phyloP scores from a whole-genome alignment of 805 yeast species.

The Saccharomycopsis sp. region DNA sequence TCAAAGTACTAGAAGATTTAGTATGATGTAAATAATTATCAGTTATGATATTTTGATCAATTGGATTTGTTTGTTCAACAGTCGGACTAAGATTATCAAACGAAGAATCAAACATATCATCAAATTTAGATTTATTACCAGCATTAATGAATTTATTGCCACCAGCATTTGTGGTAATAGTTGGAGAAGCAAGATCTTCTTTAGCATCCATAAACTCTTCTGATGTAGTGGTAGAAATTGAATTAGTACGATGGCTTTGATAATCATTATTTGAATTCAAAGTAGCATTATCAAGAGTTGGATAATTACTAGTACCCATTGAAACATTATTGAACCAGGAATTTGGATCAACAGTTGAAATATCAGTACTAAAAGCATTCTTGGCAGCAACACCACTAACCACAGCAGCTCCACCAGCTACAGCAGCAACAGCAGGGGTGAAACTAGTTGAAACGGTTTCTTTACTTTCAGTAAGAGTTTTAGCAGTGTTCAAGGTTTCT shows the following conservation, averaged over 20 bases:
- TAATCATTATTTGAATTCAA: neutral
- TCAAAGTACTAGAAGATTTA: neutral
- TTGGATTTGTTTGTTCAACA: slow-evolving; percentile 18
- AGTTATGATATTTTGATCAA: neutral
- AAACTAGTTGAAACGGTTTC: neutral
- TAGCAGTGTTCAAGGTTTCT: too few relatives aligned
- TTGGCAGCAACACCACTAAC: neutral
- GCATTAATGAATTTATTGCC: neutral
- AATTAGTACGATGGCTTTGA: slow-evolving; percentile 5
- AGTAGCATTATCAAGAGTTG: neutral
- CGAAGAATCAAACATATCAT: slow-evolving; percentile 27
- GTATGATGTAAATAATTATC: neutral
- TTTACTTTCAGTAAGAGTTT: neutral
- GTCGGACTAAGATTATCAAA: slow-evolving; percentile 27
- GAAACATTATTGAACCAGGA: slow-evolving; percentile 12
- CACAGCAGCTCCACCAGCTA: neutral
- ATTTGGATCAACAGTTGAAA: slow-evolving; percentile 1
- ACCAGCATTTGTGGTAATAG: neutral
- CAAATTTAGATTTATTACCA: neutral
- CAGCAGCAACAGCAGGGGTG: neutral
- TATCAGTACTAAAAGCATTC: neutral
- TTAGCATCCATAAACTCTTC: slow-evolving; percentile 16
- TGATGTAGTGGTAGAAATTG: slow-evolving; percentile 7
- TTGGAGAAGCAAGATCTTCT: slow-evolving; percentile 14
- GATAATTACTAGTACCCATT: neutral